Conservation (phyloP, 352 stramenopile species). For the Phytophthora nicotianae region DNA sequence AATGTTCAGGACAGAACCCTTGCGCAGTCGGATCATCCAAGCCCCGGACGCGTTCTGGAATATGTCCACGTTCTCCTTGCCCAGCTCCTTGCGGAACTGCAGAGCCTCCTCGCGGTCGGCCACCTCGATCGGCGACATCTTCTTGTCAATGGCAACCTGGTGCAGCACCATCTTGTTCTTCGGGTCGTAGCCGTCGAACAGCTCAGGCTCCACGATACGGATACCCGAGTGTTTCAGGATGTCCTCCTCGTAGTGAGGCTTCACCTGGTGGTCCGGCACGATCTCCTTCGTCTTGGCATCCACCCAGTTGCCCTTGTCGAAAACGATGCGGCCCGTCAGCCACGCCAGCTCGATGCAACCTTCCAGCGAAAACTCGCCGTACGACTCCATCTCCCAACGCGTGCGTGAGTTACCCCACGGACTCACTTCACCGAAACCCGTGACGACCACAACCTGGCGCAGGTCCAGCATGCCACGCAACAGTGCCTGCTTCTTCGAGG, state of each 20-base stretch:
- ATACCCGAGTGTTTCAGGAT: slow-evolving; percentile 84
- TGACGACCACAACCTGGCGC: slow-evolving; percentile 82
- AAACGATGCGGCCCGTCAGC: slow-evolving; percentile 85
- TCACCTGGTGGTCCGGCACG: slow-evolving; percentile 78
- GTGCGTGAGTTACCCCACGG: slow-evolving; percentile 87
- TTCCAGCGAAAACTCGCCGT: slow-evolving; percentile 89
- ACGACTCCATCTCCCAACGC: slow-evolving; percentile 92
- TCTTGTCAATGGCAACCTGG: slow-evolving; percentile 89
- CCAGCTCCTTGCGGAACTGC: slow-evolving; percentile 79
- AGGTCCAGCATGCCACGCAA: slow-evolving; percentile 83
- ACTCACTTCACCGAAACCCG: slow-evolving; percentile 88
- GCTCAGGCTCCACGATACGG: slow-evolving; percentile 83
- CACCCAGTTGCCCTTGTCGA: slow-evolving; percentile 86
- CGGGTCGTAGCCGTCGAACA: slow-evolving; percentile 90
- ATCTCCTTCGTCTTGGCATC: slow-evolving; percentile 84
- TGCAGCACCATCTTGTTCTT: slow-evolving; percentile 89
- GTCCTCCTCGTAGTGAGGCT: slow-evolving; percentile 81
- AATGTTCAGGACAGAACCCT: slow-evolving; percentile 85
- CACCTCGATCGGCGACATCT: slow-evolving; percentile 89
- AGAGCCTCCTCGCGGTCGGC: slow-evolving; percentile 81
- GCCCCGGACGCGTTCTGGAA: slow-evolving; percentile 68
- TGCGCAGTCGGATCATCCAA: slow-evolving; percentile 87
- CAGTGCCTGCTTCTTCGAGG: slow-evolving; percentile 43
- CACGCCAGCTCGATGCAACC: slow-evolving; percentile 90
- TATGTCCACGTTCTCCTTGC: slow-evolving; percentile 84